Evolutionary conservation across 148 eudicot species (phyloP).

Genomic region (Amaranthus hypochondriacus): DNA sequence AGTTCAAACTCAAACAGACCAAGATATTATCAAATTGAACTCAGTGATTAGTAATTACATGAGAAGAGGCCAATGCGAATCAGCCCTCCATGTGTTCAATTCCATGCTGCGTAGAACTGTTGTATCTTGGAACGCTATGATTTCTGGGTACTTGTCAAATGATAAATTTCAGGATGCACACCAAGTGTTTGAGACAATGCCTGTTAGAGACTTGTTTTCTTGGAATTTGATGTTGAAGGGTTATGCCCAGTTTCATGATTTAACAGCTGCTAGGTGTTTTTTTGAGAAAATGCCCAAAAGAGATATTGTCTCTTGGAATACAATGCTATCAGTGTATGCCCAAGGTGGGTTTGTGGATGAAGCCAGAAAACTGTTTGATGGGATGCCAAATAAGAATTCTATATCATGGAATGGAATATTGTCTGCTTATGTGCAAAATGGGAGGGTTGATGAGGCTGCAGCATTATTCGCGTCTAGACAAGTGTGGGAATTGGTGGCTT

Average conservation of each 20-base stretch:
- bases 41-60: constrained; percentile 38
- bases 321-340: constrained; percentile 47
- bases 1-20: constrained; percentile 16
- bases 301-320: constrained; percentile 54
- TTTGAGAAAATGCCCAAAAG: constrained; percentile 40
- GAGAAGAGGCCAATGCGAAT: constrained; percentile 42
- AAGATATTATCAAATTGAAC: constrained; percentile 39
- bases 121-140: constrained; percentile 52
- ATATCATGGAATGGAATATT: constrained; percentile 54
- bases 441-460: constrained; percentile 45
- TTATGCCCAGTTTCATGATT: constrained; percentile 25
- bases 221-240: constrained; percentile 54
- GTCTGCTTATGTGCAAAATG: constrained; percentile 50
- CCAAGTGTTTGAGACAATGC: constrained; percentile 46
- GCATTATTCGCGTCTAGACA: constrained; percentile 34
- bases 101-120: constrained; percentile 35
- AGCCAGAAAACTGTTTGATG: constrained; percentile 39
- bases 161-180: constrained; percentile 30
- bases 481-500: constrained; percentile 45
- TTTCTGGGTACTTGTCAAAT: constrained; percentile 41
- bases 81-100: constrained; percentile 35
- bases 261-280: constrained; percentile 34
- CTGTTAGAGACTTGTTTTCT: constrained; percentile 41
- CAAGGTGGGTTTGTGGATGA: constrained; percentile 46
- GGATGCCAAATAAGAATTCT: constrained; percentile 42